Conservation (phyloP, 768 basidiomycete genomes). For the Austroboletus eburneus region DNA sequence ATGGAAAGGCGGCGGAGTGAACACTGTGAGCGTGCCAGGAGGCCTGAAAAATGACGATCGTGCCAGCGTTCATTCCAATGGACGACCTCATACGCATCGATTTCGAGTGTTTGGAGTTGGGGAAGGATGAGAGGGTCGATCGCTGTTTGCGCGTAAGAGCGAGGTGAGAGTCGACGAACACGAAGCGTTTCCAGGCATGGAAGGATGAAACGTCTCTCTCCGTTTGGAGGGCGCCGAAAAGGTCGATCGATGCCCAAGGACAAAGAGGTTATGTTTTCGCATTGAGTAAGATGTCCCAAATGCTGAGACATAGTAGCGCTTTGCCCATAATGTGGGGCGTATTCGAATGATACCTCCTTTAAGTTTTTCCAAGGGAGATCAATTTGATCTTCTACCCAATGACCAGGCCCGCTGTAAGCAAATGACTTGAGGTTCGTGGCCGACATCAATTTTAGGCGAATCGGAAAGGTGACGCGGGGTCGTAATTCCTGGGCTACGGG, state of each 20-base stretch:
- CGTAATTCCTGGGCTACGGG: background rate
- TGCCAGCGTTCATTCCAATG: conserved; percentile 5
- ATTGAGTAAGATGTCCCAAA: conserved; percentile 5
- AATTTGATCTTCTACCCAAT: background rate
- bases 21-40: conserved; percentile 15
- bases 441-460: conserved; percentile 6
- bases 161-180: conserved; percentile 8
- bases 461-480: background rate
- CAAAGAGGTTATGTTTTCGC: conserved; percentile 17
- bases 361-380: conserved; percentile 11
- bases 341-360: conserved; percentile 12
- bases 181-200: conserved; percentile 14
- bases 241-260: conserved; percentile 16
- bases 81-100: conserved; percentile 7
- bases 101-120: conserved; percentile 15
- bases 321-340: conserved; percentile 1
- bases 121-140: conserved; percentile 18
- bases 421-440: conserved; percentile 16
- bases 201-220: conserved; percentile 1
- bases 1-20: conserved; percentile 13
- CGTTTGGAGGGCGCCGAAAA: background rate
- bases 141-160: background rate
- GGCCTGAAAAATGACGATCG: conserved; percentile 10
- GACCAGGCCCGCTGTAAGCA: conserved; percentile 7
- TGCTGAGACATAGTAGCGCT: conserved; percentile 6